phyloP scores from a whole-genome alignment of 495 filamentous ascomycete genomes.

The Daldinia childiae region DNA sequence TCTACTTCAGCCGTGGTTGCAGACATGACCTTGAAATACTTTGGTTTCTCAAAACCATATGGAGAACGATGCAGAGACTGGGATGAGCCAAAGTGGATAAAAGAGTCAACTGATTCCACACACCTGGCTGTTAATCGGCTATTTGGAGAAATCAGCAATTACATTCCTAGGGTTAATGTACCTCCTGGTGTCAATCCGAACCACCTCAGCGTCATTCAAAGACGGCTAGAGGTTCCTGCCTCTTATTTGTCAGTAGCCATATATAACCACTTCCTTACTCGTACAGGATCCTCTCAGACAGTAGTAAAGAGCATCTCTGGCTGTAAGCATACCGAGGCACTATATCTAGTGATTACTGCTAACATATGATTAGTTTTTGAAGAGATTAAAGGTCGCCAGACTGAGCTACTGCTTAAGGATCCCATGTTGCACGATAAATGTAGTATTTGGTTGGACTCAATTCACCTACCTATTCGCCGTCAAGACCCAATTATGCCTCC shows the following conservation, averaged over 20 bases:
- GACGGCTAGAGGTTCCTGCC: constrained; percentile 12
- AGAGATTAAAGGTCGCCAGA: constrained; percentile 24
- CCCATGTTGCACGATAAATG: constrained; percentile 15
- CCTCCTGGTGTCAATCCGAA: constrained; percentile 37
- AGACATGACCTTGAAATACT: constrained; percentile 42
- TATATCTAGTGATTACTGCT: background rate
- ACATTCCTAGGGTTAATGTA: constrained; percentile 26
- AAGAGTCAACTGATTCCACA: constrained; percentile 11
- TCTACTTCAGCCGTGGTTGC: constrained; percentile 47
- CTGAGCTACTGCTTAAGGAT: constrained; percentile 24
- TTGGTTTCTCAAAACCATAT: constrained; percentile 38
- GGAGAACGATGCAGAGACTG: constrained; percentile 36
- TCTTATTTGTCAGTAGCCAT: constrained; percentile 31
- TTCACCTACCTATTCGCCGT: constrained; percentile 24
- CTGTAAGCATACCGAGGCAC: constrained; percentile 27
- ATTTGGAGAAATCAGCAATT: background rate
- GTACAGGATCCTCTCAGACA: background rate
- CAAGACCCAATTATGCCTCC: background rate
- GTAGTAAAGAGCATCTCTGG: background rate
- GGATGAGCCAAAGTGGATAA: constrained; percentile 23
- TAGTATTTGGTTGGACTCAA: constrained; percentile 25
- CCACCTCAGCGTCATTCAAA: constrained; percentile 24
- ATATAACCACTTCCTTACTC: background rate
- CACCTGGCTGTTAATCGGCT: background rate
- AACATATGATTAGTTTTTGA: constrained; percentile 38